A percentile compares a stretch with the other conserved stretches of the same genome.
These are phyloP conservation scores for Eimeria maxima DNA, from an alignment of 169 alveolate species.

Conservation along the genomic window DNA sequence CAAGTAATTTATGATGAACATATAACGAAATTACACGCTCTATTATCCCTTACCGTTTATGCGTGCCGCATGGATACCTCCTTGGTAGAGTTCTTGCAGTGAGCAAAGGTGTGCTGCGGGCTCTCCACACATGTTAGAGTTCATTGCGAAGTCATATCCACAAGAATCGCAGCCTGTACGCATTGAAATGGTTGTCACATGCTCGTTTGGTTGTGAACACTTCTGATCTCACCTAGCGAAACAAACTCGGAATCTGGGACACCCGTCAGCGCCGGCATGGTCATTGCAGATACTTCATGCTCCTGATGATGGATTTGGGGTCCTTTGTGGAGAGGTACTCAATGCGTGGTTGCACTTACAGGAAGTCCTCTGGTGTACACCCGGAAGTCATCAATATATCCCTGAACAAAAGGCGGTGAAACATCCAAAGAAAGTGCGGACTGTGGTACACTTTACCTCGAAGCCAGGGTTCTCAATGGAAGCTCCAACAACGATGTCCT, in stretches of 20 bases:
- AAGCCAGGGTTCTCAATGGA: slow-evolving; percentile 81
- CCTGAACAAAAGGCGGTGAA: slow-evolving; percentile 8
- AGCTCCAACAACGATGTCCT: slow-evolving; percentile 77
- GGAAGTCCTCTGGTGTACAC: slow-evolving; percentile 77
- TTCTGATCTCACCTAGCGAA: slow-evolving; percentile 71
- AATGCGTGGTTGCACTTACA: slow-evolving; percentile 17
- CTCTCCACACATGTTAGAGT: slow-evolving; percentile 82
- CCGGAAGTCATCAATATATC: slow-evolving; percentile 80
- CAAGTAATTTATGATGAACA: not conserved
- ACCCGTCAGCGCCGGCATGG: slow-evolving; percentile 81
- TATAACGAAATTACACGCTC: not conserved
- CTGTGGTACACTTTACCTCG: slow-evolving; percentile 53
- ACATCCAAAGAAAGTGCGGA: not conserved
- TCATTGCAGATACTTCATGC: slow-evolving; percentile 65
- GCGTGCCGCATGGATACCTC: slow-evolving; percentile 82
- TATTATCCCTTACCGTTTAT: slow-evolving; percentile 67
- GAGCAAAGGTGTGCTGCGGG: slow-evolving; percentile 84
- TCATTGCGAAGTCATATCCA: slow-evolving; percentile 59
- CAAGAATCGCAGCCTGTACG: slow-evolving; percentile 81
- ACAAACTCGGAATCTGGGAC: slow-evolving; percentile 75
- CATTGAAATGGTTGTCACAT: not conserved
- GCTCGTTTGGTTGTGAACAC: not conserved
- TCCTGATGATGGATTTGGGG: slow-evolving; percentile 37
- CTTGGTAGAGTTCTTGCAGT: slow-evolving; percentile 83
- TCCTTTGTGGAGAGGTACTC: not conserved